phyloP scores from a whole-genome alignment of 2,329 filamentous ascomycete genomes.

The Didymellaceae sp. region DNA sequence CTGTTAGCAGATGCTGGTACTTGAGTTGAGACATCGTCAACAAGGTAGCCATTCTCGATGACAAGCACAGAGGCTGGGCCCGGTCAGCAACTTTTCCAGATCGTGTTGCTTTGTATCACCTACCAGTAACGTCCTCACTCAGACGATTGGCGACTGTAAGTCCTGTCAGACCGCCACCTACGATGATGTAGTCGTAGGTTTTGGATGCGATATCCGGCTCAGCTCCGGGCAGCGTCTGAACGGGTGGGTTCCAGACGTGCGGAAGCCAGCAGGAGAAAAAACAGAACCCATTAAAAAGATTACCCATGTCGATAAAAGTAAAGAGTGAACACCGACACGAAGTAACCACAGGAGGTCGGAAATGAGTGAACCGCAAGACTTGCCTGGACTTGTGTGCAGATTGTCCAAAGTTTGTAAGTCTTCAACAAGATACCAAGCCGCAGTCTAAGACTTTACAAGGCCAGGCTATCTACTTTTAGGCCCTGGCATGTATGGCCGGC shows the following conservation, averaged over 20 bases:
- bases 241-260: constrained; percentile 2
- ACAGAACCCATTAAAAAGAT: constrained; percentile 19
- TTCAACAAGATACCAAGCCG: neutral
- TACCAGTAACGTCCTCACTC: constrained; percentile 34
- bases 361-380: constrained; percentile 9
- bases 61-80: constrained; percentile 34
- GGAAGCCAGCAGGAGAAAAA: constrained; percentile 27
- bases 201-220: constrained; percentile 23
- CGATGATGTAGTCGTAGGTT: constrained; percentile 42
- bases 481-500: neutral
- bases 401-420: constrained; percentile 6
- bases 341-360: neutral
- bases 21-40: constrained; percentile 32
- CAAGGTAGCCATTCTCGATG: constrained; percentile 34
- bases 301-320: constrained; percentile 16
- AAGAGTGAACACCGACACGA: neutral
- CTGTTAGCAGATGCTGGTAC: constrained; percentile 31
- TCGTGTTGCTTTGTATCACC: neutral
- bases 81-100: constrained; percentile 1
- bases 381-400: neutral
- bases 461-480: constrained; percentile 2
- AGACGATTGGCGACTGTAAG: constrained; percentile 40
- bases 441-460: neutral
- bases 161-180: constrained; percentile 41
- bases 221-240: constrained; percentile 4